Conservation (phyloP, 1,284 basidiomycete genomes). For the Testicularia cyperi region DNA sequence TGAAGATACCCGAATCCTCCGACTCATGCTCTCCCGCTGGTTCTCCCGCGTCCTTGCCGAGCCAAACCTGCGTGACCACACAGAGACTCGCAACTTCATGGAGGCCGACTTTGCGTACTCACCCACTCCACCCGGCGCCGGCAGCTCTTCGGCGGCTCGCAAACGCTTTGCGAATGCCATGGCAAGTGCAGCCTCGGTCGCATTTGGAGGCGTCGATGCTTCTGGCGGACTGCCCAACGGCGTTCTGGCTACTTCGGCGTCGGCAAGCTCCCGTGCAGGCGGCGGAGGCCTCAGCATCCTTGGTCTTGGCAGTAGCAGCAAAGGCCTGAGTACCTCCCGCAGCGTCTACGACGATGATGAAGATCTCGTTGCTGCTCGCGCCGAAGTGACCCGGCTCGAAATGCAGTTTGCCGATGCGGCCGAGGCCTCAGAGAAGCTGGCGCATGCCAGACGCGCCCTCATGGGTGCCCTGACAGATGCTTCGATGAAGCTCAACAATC, state of each 20-base stretch:
- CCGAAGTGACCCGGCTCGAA: conserved; percentile 50
- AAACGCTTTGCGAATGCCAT: conserved; percentile 43
- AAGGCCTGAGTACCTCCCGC: conserved; percentile 36
- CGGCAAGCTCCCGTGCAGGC: conserved; percentile 11
- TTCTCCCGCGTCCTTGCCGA: conserved; percentile 42
- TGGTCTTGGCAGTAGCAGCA: conserved; percentile 24
- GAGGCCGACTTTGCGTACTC: conserved; percentile 55
- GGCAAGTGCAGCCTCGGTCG: conserved; percentile 35
- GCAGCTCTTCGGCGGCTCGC: conserved; percentile 35
- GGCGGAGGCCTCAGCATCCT: conserved; percentile 33
- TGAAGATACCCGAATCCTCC: conserved; percentile 44
- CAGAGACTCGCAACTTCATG: conserved; percentile 49
- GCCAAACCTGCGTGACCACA: conserved; percentile 34
- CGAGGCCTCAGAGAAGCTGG: conserved; percentile 35
- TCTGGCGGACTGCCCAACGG: conserved; percentile 41
- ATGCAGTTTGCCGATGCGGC: conserved; percentile 50
- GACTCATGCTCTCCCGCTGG: conserved; percentile 43
- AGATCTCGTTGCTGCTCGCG: conserved; percentile 44
- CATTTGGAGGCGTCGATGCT: conserved; percentile 31
- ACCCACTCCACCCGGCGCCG: conserved; percentile 36
- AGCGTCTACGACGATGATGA: conserved; percentile 50
- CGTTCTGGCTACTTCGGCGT: conserved; percentile 39
- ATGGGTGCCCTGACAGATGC: conserved; percentile 17
- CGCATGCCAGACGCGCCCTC: conserved; percentile 25
- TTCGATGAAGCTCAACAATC: conserved; percentile 31